Base-by-base conservation (phyloP, 2,329 filamentous ascomycete genomes). In the Mycosphaerella arachidis region DNA sequence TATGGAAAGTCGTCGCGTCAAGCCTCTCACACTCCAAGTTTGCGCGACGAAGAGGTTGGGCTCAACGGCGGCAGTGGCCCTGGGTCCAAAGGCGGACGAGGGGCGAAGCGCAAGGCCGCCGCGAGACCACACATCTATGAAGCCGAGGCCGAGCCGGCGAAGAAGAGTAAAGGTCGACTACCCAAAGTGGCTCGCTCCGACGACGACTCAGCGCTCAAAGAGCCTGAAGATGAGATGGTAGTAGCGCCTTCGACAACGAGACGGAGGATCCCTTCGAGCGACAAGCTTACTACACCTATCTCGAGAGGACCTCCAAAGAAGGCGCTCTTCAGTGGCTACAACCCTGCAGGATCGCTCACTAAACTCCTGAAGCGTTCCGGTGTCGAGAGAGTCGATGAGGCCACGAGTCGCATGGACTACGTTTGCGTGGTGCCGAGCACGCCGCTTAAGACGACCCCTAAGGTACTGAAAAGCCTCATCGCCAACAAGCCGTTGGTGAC, bases 401-500 rank as follows among this genome's bases (percentile, higher is more conserved):
- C 76, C 12, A 71, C 72, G 57, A 10, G 72, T 67, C 69, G 73
- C 70, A 59, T 62, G 20, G 55, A 70, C 55, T 71, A 67, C 55
- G 51, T 70, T 27, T 72, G 68, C 24, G 76, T 79, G 60, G 72
- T 80, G 2, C 72, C 72, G 31, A 65, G 74, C 29, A 72, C 72
- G 7, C 65, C 71, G 12, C 64, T 82, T 2, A 70, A 71, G 33
- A 78, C 76, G 51, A 79, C 78, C 0, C 67, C 73, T 16, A 82
- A 82, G 58, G 68, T 43, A 3, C 68, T 82, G 4, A 71, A 75
- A 16, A 72, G 76, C 4, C 69, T 82, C 6, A 73, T 76, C 10
- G 66, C 74, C 1, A 78, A 78, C 10, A 76, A 78, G 52, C 70
- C 72, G 3, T 75, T 83, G 31, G 75, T 82, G 2, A 78, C 75